Evolutionary conservation across 768 basidiomycete genomes (phyloP).

Genomic region (Podaxis mareebaensis): DNA sequence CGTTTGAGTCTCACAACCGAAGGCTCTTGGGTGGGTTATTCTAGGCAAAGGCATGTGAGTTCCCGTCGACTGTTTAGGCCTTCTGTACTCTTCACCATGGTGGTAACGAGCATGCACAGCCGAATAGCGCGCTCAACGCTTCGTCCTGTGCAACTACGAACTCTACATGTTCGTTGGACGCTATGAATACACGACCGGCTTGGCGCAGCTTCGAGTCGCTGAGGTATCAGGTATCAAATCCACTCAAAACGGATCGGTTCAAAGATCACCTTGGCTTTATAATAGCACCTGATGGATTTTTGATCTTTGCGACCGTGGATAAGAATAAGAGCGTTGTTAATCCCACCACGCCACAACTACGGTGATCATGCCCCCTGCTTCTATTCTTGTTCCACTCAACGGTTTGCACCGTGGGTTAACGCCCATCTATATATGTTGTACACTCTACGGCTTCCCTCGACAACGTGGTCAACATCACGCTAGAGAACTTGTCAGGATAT

Average conservation of each 20-base stretch:
- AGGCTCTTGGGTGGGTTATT: background rate
- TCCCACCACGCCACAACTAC: background rate
- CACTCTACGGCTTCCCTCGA: background rate
- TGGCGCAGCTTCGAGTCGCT: background rate
- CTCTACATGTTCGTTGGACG: background rate
- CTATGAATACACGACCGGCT: background rate
- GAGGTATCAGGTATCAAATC: background rate
- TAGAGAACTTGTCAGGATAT: background rate
- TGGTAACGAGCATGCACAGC: background rate
- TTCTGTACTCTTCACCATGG: background rate
- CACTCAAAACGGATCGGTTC: constrained; percentile 3
- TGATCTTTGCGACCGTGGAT: constrained; percentile 3
- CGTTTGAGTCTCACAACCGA: background rate
- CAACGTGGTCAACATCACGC: constrained; percentile 10
- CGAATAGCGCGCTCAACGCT: background rate
- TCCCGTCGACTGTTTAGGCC: background rate
- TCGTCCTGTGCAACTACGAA: background rate
- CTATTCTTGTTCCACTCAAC: constrained; percentile 3
- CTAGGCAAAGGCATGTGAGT: constrained; percentile 1
- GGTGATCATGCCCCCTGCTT: background rate
- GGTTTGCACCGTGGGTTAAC: background rate
- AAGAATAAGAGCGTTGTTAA: constrained; percentile 4
- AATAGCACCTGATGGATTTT: background rate
- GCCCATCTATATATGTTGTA: background rate
- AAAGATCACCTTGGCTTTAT: background rate